Evolutionary conservation across 176 grass and related monocot species (phyloP).

Genomic region (Musa acuminata): DNA sequence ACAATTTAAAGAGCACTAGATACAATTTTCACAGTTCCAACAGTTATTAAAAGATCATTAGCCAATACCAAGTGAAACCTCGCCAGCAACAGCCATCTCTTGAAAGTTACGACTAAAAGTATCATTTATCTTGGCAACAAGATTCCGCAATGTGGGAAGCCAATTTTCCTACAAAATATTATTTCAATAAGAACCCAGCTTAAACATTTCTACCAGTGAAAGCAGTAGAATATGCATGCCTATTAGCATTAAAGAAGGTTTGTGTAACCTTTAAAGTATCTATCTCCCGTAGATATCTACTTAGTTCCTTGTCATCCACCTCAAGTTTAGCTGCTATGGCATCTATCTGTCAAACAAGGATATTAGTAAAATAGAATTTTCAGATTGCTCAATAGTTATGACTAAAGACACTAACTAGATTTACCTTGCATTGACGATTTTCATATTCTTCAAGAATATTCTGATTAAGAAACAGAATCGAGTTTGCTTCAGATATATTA

Average conservation of each 20-base stretch:
- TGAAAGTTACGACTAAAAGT: conserved; percentile 90
- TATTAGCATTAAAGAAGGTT: conserved; percentile 8
- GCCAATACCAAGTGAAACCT: conserved; percentile 74
- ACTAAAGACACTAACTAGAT: neutral
- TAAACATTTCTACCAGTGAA: conserved; percentile 4
- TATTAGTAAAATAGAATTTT: neutral
- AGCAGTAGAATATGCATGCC: neutral
- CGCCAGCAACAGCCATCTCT: conserved; percentile 99
- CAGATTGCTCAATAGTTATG: neutral
- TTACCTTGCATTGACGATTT: conserved; percentile 62
- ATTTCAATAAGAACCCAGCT: conserved; percentile 4
- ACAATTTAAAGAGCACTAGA: neutral
- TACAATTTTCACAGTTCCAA: neutral
- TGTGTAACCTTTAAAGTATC: conserved; percentile 60
- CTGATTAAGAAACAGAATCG: conserved; percentile 87
- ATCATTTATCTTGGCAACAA: conserved; percentile 84
- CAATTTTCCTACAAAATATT: conserved; percentile 54
- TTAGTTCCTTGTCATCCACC: conserved; percentile 41
- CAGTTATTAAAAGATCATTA: conserved; percentile 1
- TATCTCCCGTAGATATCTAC: conserved; percentile 49
- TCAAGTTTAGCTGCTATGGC: conserved; percentile 64
- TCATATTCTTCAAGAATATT: conserved; percentile 93
- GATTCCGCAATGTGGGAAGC: conserved; percentile 65
- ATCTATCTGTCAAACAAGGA: conserved; percentile 43
- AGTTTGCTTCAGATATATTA: conserved; percentile 82